Evolutionary conservation across 805 yeast species (phyloP).

Genomic region (Yarrowia sp.): DNA sequence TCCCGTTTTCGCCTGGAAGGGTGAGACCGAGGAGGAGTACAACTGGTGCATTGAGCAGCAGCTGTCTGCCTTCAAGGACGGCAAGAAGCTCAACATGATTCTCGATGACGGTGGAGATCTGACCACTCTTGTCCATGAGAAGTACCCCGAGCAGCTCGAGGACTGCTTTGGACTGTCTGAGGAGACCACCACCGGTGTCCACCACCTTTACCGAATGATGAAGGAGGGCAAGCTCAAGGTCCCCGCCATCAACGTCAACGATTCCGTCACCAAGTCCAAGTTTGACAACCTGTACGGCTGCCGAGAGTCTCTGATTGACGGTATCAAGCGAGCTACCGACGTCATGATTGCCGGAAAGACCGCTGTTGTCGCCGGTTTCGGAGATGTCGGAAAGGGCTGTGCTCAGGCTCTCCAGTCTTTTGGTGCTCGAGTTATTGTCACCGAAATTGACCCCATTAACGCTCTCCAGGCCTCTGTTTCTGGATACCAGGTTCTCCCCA

Average conservation of each 20-base stretch:
- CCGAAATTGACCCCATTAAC: constrained; percentile 98
- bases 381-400: constrained; percentile 99
- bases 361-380: constrained; percentile 98
- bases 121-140: constrained; percentile 93
- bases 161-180: constrained; percentile 95
- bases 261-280: constrained; percentile 98
- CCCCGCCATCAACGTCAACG: constrained; percentile 99
- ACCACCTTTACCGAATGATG: constrained; percentile 95
- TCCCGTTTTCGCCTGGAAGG: constrained; percentile 99
- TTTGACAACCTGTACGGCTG: constrained; percentile 99
- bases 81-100: constrained; percentile 90
- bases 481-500: constrained; percentile 94
- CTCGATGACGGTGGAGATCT: constrained; percentile 99
- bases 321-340: constrained; percentile 99
- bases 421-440: constrained; percentile 98
- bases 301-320: constrained; percentile 97
- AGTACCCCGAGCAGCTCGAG: constrained; percentile 95
- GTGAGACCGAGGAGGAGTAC: constrained; percentile 99
- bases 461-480: constrained; percentile 99
- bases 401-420: constrained; percentile 97
- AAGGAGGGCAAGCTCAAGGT: constrained; percentile 86
- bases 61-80: constrained; percentile 95
- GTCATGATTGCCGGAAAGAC: constrained; percentile 99
- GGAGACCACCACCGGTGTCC: constrained; percentile 99
- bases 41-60: constrained; percentile 99